Evolutionary conservation across 2,329 filamentous ascomycete species (phyloP).

Genomic region (Fusarium agapanthi): DNA sequence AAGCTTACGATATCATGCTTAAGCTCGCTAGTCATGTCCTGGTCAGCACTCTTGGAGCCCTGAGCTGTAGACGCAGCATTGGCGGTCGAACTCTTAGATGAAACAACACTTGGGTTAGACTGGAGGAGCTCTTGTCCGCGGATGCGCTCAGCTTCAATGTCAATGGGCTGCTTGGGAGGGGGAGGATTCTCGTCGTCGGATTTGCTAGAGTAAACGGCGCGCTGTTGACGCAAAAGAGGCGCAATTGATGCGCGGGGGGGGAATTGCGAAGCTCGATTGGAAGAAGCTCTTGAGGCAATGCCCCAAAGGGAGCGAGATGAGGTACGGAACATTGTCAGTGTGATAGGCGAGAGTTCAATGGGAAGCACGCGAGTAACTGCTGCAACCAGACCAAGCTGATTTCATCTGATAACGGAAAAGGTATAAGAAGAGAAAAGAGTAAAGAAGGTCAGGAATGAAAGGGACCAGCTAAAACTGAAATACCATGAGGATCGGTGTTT

Average conservation of each 20-base stretch:
- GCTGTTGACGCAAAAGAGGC: slow-evolving; percentile 23
- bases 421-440: not conserved
- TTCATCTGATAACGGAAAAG: not conserved
- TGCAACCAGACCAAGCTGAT: not conserved
- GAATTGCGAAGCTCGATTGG: not conserved
- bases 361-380: not conserved
- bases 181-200: slow-evolving; percentile 31
- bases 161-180: slow-evolving; percentile 50
- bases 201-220: slow-evolving; percentile 40
- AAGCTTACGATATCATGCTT: slow-evolving; percentile 65
- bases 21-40: slow-evolving; percentile 48
- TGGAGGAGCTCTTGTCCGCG: slow-evolving; percentile 65
- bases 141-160: slow-evolving; percentile 65
- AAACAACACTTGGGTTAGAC: slow-evolving; percentile 67
- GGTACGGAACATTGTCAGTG: slow-evolving; percentile 44
- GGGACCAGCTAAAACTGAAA: slow-evolving; percentile 2
- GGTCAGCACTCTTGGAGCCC: slow-evolving; percentile 11
- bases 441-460: not conserved
- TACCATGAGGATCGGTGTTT: not conserved
- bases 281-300: slow-evolving; percentile 28
- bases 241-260: slow-evolving; percentile 13
- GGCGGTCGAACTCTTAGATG: slow-evolving; percentile 64
- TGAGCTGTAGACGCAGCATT: slow-evolving; percentile 54
- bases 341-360: slow-evolving; percentile 3
- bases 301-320: slow-evolving; percentile 38